Evolutionary conservation across 2,329 filamentous ascomycete species (phyloP).

Genomic region (Cladorrhinum sp.): DNA sequence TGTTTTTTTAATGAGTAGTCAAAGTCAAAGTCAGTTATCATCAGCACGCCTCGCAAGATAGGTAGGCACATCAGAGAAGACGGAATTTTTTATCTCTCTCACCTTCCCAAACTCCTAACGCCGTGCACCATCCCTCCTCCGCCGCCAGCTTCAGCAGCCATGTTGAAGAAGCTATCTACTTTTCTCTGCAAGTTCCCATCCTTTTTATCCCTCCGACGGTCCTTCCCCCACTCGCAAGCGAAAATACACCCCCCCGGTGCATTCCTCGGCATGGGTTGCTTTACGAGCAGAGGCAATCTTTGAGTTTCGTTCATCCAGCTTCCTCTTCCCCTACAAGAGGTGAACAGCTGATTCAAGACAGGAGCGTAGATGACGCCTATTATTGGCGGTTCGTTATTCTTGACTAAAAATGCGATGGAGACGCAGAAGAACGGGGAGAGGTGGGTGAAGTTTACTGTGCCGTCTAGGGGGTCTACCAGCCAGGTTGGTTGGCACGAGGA

Average conservation of each 20-base stretch:
- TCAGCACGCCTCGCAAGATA: too few relatives aligned
- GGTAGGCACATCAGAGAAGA: too few relatives aligned
- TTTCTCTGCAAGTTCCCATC: constrained; percentile 70
- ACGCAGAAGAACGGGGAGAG: constrained; percentile 80
- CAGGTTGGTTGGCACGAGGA: too few relatives aligned
- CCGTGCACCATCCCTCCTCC: constrained; percentile 78
- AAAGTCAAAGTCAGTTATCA: too few relatives aligned
- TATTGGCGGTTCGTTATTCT: constrained; percentile 55
- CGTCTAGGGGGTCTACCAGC: constrained; percentile 75
- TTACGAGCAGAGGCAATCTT: constrained; percentile 63
- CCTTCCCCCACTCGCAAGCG: constrained; percentile 77
- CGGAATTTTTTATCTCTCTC: too few relatives aligned
- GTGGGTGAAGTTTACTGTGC: constrained; percentile 79
- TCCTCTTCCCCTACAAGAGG: constrained; percentile 61
- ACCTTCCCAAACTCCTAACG: constrained; percentile 64
- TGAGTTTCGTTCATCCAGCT: constrained; percentile 67
- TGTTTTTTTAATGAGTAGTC: too few relatives aligned
- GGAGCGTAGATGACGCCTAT: constrained; percentile 73
- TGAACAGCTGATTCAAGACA: constrained; percentile 66
- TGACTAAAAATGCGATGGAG: constrained; percentile 66
- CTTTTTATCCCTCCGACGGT: constrained; percentile 60
- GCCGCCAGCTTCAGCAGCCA: constrained; percentile 65
- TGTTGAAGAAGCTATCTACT: constrained; percentile 70
- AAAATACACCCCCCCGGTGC: constrained; percentile 70
- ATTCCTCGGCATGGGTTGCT: constrained; percentile 57